Percentiles rank a stretch among this genome's conserved stretches.
Evolutionary conservation across 179 eudicot genomes (phyloP).

Genomic region (Beta lomatogona): DNA sequence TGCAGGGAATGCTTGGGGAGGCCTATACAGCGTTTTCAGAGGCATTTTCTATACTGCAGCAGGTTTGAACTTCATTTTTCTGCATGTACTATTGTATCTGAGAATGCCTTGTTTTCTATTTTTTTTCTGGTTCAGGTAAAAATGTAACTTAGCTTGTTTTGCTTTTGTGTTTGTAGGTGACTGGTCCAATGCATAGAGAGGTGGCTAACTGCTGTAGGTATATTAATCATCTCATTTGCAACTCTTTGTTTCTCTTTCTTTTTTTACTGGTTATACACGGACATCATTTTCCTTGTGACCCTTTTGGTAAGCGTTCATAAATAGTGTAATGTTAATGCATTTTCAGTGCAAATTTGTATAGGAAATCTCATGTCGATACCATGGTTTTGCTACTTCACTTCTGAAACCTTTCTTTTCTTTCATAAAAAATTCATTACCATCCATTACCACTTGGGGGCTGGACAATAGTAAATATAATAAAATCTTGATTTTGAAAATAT

Average conservation of each 20-base stretch:
- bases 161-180: slow-evolving; percentile 55
- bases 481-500: no score
- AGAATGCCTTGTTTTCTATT: neutral
- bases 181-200: slow-evolving; percentile 99
- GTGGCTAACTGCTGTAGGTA: slow-evolving; percentile 99
- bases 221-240: neutral
- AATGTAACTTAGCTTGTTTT: neutral
- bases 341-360: no score
- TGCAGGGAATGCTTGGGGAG: slow-evolving; percentile 95
- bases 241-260: neutral
- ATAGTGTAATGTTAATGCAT: no score
- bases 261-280: neutral
- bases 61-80: slow-evolving; percentile 44
- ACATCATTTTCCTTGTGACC: neutral
- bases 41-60: slow-evolving; percentile 95
- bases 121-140: neutral
- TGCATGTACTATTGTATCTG: neutral
- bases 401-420: no score
- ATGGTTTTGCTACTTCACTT: no score
- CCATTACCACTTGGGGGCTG: no score
- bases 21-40: slow-evolving; percentile 91
- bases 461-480: no score
- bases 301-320: no score
- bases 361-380: no score
- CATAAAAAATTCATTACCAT: no score